A percentile compares a stretch with the other conserved stretches of the same genome.
Evolutionary conservation across 139 green algal genomes (phyloP).

Genomic region (Klebsormidium nitens): DNA sequence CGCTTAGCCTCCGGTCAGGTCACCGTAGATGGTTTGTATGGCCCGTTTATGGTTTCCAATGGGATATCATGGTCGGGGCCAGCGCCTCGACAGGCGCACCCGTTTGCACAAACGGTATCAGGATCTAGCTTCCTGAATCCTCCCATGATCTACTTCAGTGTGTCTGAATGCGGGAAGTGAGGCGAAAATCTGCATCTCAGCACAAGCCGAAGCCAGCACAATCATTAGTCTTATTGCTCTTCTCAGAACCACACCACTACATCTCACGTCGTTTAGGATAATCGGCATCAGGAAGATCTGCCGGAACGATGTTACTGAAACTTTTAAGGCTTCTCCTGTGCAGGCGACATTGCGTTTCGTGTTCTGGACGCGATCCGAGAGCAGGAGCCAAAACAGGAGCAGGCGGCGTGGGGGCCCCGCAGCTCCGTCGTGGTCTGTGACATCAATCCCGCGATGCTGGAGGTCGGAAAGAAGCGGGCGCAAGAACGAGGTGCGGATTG

Average conservation of each 20-base stretch:
- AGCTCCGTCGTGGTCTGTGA: conserved; percentile 73
- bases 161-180: no score
- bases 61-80: neutral
- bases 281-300: no score
- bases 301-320: no score
- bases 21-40: neutral
- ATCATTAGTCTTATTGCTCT: no score
- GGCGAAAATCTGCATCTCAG: no score
- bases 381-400: neutral
- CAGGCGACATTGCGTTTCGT: conserved; percentile 30
- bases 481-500: conserved; percentile 3
- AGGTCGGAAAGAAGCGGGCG: conserved; percentile 67
- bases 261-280: no score
- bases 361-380: conserved; percentile 12
- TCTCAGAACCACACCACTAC: no score
- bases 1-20: neutral
- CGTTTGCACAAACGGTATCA: neutral
- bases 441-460: conserved; percentile 93
- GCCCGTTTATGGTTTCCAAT: neutral
- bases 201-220: no score
- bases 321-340: no score
- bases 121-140: no score
- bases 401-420: neutral
- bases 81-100: neutral
- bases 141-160: no score